These are phyloP conservation scores for Paulownia fortunei DNA, from an alignment of 257 asterid species.

Conservation along the genomic window DNA sequence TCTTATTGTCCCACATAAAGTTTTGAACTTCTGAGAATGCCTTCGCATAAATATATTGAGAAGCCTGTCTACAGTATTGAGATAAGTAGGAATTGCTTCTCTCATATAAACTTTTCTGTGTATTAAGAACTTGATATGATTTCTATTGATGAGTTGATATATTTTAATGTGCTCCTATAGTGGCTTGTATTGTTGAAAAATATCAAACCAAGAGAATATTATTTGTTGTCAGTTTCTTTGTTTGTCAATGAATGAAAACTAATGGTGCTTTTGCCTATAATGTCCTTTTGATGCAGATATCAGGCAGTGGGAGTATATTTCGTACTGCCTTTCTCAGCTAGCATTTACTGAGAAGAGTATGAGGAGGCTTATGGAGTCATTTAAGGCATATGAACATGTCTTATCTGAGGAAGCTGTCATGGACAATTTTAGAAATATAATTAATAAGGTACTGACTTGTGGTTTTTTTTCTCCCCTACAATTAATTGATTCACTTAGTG, in stretches of 20 bases:
- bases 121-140: constrained; percentile 1
- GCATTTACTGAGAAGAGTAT: constrained; percentile 91
- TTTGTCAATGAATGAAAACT: constrained; percentile 8
- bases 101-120: not conserved
- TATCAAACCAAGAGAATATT: not conserved
- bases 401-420: constrained; percentile 79
- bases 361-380: constrained; percentile 81
- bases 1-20: not conserved
- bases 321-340: constrained; percentile 96
- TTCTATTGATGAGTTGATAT: not conserved
- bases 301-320: constrained; percentile 84
- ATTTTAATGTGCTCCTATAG: not conserved
- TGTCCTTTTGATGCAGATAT: constrained; percentile 58
- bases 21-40: not conserved
- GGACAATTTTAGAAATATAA: constrained; percentile 83
- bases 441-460: constrained; percentile 67
- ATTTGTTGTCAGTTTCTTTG: constrained; percentile 2
- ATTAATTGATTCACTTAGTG: not conserved
- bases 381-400: constrained; percentile 79
- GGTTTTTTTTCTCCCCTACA: not conserved
- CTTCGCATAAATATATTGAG: not conserved
- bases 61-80: not conserved
- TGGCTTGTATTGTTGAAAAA: not conserved
- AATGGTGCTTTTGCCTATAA: constrained; percentile 22
- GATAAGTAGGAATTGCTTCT: constrained; percentile 6